phyloP scores from a whole-genome alignment of 2,329 filamentous ascomycete genomes.

The Cordyceps cateniannulata region DNA sequence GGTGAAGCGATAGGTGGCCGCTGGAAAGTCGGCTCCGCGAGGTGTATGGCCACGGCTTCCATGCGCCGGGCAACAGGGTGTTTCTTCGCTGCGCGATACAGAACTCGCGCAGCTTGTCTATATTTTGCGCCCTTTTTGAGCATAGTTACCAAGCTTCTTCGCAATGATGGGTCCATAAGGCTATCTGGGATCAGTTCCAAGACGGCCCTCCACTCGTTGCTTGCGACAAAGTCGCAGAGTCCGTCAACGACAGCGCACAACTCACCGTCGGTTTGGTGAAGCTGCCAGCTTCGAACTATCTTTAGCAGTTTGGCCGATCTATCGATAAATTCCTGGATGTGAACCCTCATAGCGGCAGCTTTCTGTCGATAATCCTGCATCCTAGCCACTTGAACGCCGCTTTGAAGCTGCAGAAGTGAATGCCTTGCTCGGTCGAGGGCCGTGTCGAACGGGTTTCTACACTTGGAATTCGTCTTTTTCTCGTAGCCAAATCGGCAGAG shows the following conservation, averaged over 20 bases:
- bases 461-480: neutral
- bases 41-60: neutral
- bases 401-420: neutral
- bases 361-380: neutral
- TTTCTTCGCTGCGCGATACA: slow-evolving; percentile 5
- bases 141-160: neutral
- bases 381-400: neutral
- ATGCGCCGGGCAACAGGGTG: neutral
- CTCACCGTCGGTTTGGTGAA: neutral
- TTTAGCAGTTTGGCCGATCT: neutral
- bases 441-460: neutral
- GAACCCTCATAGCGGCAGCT: neutral
- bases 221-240: neutral
- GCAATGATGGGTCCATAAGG: neutral
- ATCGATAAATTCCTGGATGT: neutral
- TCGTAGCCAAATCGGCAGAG: neutral
- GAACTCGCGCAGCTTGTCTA: neutral
- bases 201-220: neutral
- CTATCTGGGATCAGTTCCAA: neutral
- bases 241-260: neutral
- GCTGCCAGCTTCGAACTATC: neutral
- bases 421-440: neutral
- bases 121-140: neutral
- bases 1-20: rapidly evolving
- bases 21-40: neutral